phyloP scores from a whole-genome alignment of 768 basidiomycete species.

The Phylloporus arenicola region DNA sequence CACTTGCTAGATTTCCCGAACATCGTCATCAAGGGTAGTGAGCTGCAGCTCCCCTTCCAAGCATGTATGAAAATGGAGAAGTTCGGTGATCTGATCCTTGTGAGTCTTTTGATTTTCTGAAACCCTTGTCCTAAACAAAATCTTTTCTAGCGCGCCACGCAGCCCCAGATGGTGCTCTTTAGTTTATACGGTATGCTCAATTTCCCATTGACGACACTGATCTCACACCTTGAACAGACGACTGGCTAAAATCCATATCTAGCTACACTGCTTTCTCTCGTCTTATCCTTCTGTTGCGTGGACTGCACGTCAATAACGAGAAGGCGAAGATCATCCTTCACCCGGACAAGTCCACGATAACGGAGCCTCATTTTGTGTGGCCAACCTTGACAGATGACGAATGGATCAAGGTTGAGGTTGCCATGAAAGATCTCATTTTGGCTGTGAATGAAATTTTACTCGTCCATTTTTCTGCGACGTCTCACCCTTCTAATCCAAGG shows the following conservation, averaged over 20 bases:
- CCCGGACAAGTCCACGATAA: conserved; percentile 95
- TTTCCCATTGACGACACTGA: not conserved
- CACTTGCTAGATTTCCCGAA: conserved; percentile 99
- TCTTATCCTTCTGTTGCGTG: conserved; percentile 92
- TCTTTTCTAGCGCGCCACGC: conserved; percentile 71
- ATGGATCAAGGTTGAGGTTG: conserved; percentile 99
- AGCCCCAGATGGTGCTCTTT: conserved; percentile 99
- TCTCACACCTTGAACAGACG: conserved; percentile 48
- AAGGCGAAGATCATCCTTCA: conserved; percentile 98
- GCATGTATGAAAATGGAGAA: conserved; percentile 99
- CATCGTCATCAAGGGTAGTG: conserved; percentile 99
- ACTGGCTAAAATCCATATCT: conserved; percentile 98
- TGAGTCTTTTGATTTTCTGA: conserved; percentile 25
- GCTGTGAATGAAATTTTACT: conserved; percentile 44
- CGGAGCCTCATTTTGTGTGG: conserved; percentile 98
- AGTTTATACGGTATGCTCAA: conserved; percentile 74
- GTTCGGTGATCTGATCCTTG: conserved; percentile 94
- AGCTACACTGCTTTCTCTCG: conserved; percentile 99
- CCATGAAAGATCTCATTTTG: conserved; percentile 94
- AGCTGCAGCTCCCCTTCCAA: conserved; percentile 98
- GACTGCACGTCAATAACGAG: conserved; percentile 97
- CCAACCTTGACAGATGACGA: conserved; percentile 89
- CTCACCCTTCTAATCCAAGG: conserved; percentile 40
- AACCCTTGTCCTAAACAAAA: not conserved
- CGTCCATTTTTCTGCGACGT: not conserved